phyloP scores from a whole-genome alignment of 2,329 filamentous ascomycete genomes.

The Ophiostoma tasmaniense region DNA sequence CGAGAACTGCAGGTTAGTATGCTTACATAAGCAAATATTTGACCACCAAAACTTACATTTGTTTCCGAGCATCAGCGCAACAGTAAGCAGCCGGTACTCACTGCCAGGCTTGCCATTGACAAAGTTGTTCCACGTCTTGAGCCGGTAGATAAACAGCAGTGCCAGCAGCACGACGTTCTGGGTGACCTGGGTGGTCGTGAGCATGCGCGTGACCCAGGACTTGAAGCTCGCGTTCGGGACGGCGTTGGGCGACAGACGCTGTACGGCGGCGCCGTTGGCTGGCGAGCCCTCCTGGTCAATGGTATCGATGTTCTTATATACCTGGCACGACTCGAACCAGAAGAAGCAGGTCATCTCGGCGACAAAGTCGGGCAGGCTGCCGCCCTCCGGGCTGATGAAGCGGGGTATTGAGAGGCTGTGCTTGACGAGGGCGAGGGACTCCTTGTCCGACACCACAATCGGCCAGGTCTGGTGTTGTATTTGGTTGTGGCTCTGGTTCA shows the following conservation, averaged over 20 bases:
- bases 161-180: slow-evolving; percentile 91
- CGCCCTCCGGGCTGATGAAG: slow-evolving; percentile 66
- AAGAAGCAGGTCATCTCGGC: slow-evolving; percentile 93
- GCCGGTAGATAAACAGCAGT: slow-evolving; percentile 81
- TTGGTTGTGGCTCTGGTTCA: neutral
- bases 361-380: slow-evolving; percentile 73
- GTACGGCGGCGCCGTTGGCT: slow-evolving; percentile 25
- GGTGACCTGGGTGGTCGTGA: slow-evolving; percentile 91
- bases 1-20: slow-evolving; percentile 53
- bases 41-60: slow-evolving; percentile 57
- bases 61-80: slow-evolving; percentile 95
- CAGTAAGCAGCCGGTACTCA: slow-evolving; percentile 85
- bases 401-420: slow-evolving; percentile 63
- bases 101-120: slow-evolving; percentile 90
- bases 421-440: slow-evolving; percentile 38
- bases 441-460: slow-evolving; percentile 29
- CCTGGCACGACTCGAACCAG: slow-evolving; percentile 89
- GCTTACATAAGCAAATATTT: neutral
- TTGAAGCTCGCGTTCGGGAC: slow-evolving; percentile 71
- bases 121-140: slow-evolving; percentile 81
- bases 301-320: slow-evolving; percentile 65
- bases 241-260: slow-evolving; percentile 60
- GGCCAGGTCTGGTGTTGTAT: slow-evolving; percentile 13
- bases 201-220: slow-evolving; percentile 87
- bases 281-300: slow-evolving; percentile 29